These are phyloP conservation scores for Toxicodendron radicans DNA, from an alignment of 345 rosid species.

Conservation along the genomic window DNA sequence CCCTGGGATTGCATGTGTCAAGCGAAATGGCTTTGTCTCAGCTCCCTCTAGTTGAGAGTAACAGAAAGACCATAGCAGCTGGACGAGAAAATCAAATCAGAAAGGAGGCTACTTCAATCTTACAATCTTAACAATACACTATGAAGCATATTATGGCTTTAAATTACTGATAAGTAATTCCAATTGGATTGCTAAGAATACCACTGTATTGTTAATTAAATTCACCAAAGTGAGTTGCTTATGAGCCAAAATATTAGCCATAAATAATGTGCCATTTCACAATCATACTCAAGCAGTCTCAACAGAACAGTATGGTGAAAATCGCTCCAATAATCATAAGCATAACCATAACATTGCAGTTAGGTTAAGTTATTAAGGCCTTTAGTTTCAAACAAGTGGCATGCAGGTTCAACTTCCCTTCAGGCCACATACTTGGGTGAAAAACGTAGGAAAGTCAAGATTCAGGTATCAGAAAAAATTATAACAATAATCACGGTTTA, in stretches of 20 bases:
- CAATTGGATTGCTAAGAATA: background rate
- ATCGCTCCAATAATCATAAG: background rate
- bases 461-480: no score
- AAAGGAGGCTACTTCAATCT: background rate
- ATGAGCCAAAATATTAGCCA: background rate
- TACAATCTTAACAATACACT: background rate
- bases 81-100: constrained; percentile 23
- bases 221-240: background rate
- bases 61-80: constrained; percentile 96
- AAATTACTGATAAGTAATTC: background rate
- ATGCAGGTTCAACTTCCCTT: no score
- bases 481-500: no score
- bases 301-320: background rate
- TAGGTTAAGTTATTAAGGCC: no score
- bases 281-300: background rate
- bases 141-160: background rate
- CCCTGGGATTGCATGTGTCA: constrained; percentile 88
- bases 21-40: constrained; percentile 61
- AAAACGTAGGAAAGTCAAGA: no score
- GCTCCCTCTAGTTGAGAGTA: constrained; percentile 59
- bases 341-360: background rate
- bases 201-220: background rate
- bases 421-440: no score
- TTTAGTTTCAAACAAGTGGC: no score
- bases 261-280: background rate